Evolutionary conservation across 495 filamentous ascomycete genomes (phyloP).

Genomic region (Podospora didyma): DNA sequence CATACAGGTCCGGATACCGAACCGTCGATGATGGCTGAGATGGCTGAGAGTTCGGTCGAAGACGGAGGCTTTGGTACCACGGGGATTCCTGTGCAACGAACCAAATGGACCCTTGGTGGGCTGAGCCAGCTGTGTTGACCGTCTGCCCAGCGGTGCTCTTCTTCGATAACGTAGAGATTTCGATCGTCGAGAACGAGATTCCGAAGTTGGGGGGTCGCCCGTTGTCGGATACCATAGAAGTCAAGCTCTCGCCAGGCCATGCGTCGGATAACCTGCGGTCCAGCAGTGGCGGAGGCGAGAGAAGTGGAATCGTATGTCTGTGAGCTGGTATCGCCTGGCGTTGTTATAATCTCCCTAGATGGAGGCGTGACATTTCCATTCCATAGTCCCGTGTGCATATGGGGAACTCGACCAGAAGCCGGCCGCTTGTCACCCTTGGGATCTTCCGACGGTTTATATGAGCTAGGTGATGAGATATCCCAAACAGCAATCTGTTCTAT

Average conservation of each 20-base stretch:
- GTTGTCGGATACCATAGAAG: conserved; percentile 56
- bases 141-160: conserved; percentile 48
- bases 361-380: background rate
- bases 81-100: conserved; percentile 53
- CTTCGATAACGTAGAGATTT: conserved; percentile 41
- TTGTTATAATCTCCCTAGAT: background rate
- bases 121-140: conserved; percentile 37
- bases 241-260: conserved; percentile 55
- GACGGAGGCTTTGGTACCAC: conserved; percentile 22
- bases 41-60: background rate
- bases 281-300: conserved; percentile 15
- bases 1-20: conserved; percentile 49
- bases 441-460: conserved; percentile 54
- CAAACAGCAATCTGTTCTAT: conserved; percentile 62
- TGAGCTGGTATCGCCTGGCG: background rate
- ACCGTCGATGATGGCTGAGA: conserved; percentile 13
- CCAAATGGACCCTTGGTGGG: conserved; percentile 41
- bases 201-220: conserved; percentile 49
- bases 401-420: conserved; percentile 11
- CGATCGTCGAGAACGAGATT: conserved; percentile 52
- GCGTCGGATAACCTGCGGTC: conserved; percentile 51
- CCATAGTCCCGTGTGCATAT: background rate
- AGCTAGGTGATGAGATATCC: conserved; percentile 57
- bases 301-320: conserved; percentile 1
- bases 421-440: conserved; percentile 41